These are phyloP conservation scores for Zanthoxylum bungeanum DNA, from an alignment of 345 rosid species.

Conservation along the genomic window DNA sequence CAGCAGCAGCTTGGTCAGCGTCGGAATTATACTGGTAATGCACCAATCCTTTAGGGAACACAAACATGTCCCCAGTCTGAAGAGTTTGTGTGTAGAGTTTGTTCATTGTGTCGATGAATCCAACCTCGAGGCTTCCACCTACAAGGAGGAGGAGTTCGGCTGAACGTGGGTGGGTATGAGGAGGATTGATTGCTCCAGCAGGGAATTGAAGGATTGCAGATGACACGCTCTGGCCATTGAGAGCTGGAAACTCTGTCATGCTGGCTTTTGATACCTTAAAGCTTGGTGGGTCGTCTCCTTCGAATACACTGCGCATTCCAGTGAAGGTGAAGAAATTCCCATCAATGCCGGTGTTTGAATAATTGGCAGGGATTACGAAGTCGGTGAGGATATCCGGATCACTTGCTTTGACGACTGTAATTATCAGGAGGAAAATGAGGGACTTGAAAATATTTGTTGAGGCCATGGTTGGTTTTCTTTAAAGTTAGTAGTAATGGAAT, in stretches of 20 bases:
- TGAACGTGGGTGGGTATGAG: slow-evolving; percentile 12
- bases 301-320: background rate
- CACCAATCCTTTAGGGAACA: slow-evolving; percentile 18
- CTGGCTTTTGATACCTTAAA: background rate
- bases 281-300: background rate
- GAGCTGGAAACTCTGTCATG: background rate
- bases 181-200: background rate
- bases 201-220: slow-evolving; percentile 1
- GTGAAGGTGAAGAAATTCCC: slow-evolving; percentile 20
- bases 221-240: slow-evolving; percentile 11
- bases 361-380: background rate
- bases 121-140: background rate
- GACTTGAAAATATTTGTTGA: background rate
- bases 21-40: slow-evolving; percentile 11
- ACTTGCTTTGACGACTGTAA: background rate
- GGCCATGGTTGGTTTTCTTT: background rate
- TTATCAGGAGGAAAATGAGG: background rate
- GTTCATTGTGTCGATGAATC: background rate
- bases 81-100: slow-evolving; percentile 4
- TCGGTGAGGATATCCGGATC: background rate
- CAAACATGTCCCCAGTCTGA: slow-evolving; percentile 15
- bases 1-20: background rate
- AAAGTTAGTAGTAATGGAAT: background rate
- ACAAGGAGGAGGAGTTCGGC: slow-evolving; percentile 16
- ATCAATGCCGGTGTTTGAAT: background rate